A percentile compares a stretch with the other conserved stretches of the same genome.
Evolutionary conservation across 257 asterid species (phyloP).

Genomic region (Jasminum sambac): DNA sequence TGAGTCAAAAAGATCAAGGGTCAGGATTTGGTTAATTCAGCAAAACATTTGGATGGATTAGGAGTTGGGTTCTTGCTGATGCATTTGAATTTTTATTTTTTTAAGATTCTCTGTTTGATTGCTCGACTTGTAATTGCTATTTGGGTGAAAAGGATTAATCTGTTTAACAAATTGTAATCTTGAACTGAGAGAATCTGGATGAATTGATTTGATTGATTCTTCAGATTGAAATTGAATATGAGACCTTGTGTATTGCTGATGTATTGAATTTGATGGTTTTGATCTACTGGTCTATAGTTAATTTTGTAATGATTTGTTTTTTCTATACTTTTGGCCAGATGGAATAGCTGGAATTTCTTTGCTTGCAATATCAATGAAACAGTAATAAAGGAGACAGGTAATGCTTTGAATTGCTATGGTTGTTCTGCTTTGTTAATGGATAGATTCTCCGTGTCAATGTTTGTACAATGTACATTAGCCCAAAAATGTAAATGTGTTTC

Average conservation of each 20-base stretch:
- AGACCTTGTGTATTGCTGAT: neutral
- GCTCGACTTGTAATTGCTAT: neutral
- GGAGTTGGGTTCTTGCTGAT: neutral
- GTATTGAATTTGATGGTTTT: neutral
- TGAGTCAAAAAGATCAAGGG: neutral
- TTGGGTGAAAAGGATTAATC: neutral
- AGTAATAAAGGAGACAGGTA: constrained; percentile 91
- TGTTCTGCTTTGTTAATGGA: constrained; percentile 15
- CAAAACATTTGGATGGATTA: neutral
- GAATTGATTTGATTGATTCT: neutral
- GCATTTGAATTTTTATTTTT: neutral
- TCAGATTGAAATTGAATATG: neutral
- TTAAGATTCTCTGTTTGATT: neutral
- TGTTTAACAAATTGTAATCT: constrained; percentile 4
- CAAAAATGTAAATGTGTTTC: too few species aligned
- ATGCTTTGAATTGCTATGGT: constrained; percentile 16
- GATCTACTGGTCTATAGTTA: constrained; percentile 9
- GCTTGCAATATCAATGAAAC: constrained; percentile 84
- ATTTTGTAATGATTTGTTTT: constrained; percentile 9
- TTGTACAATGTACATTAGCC: neutral
- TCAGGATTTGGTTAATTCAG: neutral
- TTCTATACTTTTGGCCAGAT: constrained; percentile 44
- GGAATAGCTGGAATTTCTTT: constrained; percentile 96
- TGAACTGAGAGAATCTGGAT: neutral
- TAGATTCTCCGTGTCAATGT: neutral